These are phyloP conservation scores for Saccharomycopsis vini DNA, from an alignment of 805 yeast species.

Conservation along the genomic window DNA sequence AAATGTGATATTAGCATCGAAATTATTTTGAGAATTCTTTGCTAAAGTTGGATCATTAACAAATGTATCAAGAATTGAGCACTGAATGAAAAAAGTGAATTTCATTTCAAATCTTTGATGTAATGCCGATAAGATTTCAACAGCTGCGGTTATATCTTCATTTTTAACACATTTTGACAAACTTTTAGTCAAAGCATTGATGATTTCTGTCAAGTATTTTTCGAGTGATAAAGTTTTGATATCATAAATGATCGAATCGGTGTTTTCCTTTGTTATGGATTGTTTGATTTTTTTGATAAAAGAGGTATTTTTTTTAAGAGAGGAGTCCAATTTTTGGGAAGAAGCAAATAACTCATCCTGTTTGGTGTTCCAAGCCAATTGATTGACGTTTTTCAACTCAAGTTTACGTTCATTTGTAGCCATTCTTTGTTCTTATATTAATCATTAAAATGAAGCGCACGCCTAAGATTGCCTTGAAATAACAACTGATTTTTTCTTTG, in stretches of 20 bases:
- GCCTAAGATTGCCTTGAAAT: too few relatives aligned
- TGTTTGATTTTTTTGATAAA: conserved; percentile 63
- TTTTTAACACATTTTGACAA: conserved; percentile 40
- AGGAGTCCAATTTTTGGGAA: conserved; percentile 45
- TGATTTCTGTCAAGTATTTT: conserved; percentile 66
- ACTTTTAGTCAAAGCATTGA: conserved; percentile 55
- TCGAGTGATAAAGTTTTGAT: conserved; percentile 54
- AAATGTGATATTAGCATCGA: background rate
- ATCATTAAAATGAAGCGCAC: too few relatives aligned
- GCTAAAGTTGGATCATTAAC: conserved; percentile 18
- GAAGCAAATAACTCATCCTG: background rate
- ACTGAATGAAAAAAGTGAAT: conserved; percentile 40
- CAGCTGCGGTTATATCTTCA: conserved; percentile 53
- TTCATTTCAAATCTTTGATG: conserved; percentile 61
- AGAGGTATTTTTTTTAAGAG: conserved; percentile 74
- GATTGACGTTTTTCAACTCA: background rate
- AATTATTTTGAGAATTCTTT: conserved; percentile 22
- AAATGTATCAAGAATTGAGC: conserved; percentile 26
- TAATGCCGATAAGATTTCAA: conserved; percentile 59
- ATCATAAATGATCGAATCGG: conserved; percentile 44
- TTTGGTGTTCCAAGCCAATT: background rate
- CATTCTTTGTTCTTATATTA: background rate
- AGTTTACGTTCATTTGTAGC: background rate
- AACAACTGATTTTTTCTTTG: too few relatives aligned
- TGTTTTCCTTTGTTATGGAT: conserved; percentile 42